A percentile compares a stretch with the other conserved stretches of the same genome.
Conservation (phyloP, 2,329 filamentous ascomycete genomes). For the Penicillium sp. region DNA sequence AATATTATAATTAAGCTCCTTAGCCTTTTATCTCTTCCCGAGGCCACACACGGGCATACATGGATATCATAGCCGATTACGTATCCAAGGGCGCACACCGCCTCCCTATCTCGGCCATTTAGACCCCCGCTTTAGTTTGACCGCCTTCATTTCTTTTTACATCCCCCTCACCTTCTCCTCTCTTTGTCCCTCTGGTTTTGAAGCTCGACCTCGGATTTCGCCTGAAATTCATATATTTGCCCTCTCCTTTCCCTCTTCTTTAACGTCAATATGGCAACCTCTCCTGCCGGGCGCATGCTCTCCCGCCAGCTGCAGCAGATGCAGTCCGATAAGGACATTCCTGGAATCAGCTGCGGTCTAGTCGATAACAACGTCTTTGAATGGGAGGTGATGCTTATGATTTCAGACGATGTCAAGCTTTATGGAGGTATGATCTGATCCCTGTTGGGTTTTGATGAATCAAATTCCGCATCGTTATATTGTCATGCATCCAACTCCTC, state of each 20-base stretch:
- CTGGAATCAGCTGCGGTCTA: conserved; percentile 89
- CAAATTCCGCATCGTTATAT: not conserved
- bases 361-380: conserved; percentile 86
- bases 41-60: not conserved
- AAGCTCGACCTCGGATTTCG: not conserved
- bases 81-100: not conserved
- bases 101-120: not conserved
- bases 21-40: not conserved
- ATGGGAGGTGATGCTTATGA: conserved; percentile 99
- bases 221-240: not conserved
- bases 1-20: not conserved
- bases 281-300: conserved; percentile 61
- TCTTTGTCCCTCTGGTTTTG: not conserved
- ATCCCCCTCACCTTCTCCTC: conserved; percentile 8
- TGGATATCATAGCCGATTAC: not conserved
- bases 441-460: not conserved
- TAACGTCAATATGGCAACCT: conserved; percentile 41
- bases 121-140: conserved; percentile 13
- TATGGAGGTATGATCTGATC: conserved; percentile 70
- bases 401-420: conserved; percentile 87
- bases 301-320: conserved; percentile 89
- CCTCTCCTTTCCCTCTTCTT: not conserved
- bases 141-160: conserved; percentile 21
- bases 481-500: not conserved
- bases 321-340: conserved; percentile 85